These are phyloP conservation scores for Ascochyta viciae-villosae DNA, from an alignment of 2,329 filamentous ascomycete genomes.

Conservation along the genomic window DNA sequence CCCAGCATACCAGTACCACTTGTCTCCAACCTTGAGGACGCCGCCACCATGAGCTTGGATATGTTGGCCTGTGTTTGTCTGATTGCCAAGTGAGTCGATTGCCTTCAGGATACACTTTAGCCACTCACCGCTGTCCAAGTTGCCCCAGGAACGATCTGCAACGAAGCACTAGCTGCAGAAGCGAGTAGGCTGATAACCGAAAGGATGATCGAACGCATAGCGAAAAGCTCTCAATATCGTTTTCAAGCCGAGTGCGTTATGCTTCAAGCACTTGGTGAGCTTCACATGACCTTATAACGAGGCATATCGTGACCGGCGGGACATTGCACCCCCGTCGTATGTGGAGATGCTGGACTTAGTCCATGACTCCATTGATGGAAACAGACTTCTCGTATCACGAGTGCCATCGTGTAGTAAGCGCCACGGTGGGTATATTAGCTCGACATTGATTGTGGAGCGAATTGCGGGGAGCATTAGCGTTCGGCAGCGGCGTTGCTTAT, in stretches of 20 bases:
- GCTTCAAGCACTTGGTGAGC: neutral
- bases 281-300: neutral
- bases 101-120: too few relatives aligned
- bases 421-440: slow-evolving; percentile 15
- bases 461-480: slow-evolving; percentile 29
- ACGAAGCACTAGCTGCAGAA: slow-evolving; percentile 35
- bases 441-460: slow-evolving; percentile 16
- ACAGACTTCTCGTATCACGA: slow-evolving; percentile 17
- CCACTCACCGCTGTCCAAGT: slow-evolving; percentile 49
- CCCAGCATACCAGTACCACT: slow-evolving; percentile 61
- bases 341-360: neutral
- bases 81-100: slow-evolving; percentile 7
- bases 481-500: slow-evolving; percentile 14
- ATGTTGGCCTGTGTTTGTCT: slow-evolving; percentile 58
- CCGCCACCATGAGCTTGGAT: slow-evolving; percentile 72
- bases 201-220: slow-evolving; percentile 30
- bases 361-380: slow-evolving; percentile 18
- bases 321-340: neutral
- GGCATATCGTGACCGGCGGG: neutral
- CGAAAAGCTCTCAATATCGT: neutral
- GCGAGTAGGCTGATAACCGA: slow-evolving; percentile 23
- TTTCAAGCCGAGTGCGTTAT: neutral
- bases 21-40: slow-evolving; percentile 64
- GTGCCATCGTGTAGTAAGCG: slow-evolving; percentile 12
- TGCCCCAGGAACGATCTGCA: slow-evolving; percentile 49